A percentile compares a stretch with the other conserved stretches of the same genome.
Conservation (phyloP, 805 yeast genomes). For the Ogataea methanolica region DNA sequence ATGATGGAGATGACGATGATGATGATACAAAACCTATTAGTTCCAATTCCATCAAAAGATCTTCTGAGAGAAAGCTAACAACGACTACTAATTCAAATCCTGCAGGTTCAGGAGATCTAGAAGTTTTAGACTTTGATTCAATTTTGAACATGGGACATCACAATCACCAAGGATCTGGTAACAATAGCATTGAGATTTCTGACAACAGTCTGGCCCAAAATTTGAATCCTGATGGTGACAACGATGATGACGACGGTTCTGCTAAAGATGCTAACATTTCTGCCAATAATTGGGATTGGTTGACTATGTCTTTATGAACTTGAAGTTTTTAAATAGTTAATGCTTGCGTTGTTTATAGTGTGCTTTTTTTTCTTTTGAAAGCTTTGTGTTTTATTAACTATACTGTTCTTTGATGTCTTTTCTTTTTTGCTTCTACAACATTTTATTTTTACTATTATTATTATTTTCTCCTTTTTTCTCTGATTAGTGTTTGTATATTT, state of each 20-base stretch:
- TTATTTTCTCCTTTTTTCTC: no score
- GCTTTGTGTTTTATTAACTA: neutral
- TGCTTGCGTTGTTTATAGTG: neutral
- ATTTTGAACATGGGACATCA: constrained; percentile 13
- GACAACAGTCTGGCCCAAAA: neutral
- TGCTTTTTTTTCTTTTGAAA: neutral
- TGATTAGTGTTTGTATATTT: no score
- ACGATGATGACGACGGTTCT: constrained; percentile 6
- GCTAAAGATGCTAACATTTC: constrained; percentile 1
- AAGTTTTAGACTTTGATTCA: constrained; percentile 20
- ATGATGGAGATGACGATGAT: neutral
- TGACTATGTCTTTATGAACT: constrained; percentile 36
- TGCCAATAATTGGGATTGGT: constrained; percentile 40
- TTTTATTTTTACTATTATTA: no score
- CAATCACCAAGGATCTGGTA: constrained; percentile 5
- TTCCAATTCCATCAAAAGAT: no score
- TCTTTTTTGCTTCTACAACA: neutral
- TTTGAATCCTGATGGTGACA: constrained; percentile 4
- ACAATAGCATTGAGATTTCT: neutral
- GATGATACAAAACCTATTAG: neutral
- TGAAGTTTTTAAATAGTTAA: neutral
- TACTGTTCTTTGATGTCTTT: neutral
- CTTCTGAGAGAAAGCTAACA: neutral
- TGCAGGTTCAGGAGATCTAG: constrained; percentile 6
- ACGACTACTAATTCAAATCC: neutral